These are phyloP conservation scores for Jimgerdemannia flammicorona DNA, from an alignment of 192 early-diverging fungal species.

Conservation along the genomic window DNA sequence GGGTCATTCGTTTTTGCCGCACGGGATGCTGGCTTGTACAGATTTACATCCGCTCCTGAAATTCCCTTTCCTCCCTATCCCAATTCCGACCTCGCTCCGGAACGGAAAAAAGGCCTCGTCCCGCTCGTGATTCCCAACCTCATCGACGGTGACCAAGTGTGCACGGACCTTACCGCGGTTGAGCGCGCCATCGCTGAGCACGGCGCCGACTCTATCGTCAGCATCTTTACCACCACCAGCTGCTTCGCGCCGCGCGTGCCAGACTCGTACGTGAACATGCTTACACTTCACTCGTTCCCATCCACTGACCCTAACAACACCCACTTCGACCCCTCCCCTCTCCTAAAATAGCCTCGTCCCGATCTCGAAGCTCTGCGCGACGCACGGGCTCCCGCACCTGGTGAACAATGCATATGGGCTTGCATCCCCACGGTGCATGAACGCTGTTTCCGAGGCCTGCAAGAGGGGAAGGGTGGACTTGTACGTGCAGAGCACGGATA, in stretches of 20 bases:
- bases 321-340: neutral
- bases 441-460: neutral
- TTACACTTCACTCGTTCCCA: too few species aligned
- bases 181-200: neutral
- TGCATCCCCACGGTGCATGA: neutral
- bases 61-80: too few species aligned
- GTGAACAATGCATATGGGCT: constrained; percentile 3
- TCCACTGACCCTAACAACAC: too few species aligned
- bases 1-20: too few species aligned
- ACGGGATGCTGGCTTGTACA: neutral
- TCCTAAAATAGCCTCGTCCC: neutral
- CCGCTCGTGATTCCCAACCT: constrained; percentile 1
- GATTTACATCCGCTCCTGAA: neutral
- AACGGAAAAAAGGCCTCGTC: neutral
- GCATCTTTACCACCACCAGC: neutral
- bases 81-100: too few species aligned
- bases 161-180: neutral
- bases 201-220: neutral
- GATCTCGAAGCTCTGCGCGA: neutral
- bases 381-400: neutral
- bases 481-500: constrained; percentile 1
- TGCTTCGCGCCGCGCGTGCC: constrained; percentile 1
- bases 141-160: neutral
- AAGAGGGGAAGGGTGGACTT: neutral
- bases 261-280: neutral